These are phyloP conservation scores for Phytophthora pistaciae DNA, from an alignment of 352 stramenopile genomes.

Conservation along the genomic window DNA sequence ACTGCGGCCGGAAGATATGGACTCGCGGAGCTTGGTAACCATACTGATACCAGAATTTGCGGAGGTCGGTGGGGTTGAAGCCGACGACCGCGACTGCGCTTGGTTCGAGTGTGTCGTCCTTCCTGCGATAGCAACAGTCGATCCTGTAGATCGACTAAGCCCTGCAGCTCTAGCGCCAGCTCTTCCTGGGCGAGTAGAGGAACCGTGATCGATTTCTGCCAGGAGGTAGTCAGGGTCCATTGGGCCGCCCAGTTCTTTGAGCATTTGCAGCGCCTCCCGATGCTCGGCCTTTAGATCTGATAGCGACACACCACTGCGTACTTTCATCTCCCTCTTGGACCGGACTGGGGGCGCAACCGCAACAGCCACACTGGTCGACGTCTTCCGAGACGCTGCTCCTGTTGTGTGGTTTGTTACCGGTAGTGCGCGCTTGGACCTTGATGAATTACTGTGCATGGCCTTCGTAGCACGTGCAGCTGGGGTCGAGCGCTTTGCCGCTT, in stretches of 20 bases:
- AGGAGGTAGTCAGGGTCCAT: constrained; percentile 52
- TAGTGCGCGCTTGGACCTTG: constrained; percentile 10
- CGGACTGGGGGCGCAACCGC: not conserved
- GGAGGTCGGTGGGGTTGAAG: constrained; percentile 15
- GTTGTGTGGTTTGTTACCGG: not conserved
- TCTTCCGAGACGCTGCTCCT: constrained; percentile 9
- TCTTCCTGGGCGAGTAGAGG: constrained; percentile 7
- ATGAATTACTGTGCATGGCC: constrained; percentile 15
- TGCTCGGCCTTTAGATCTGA: constrained; percentile 83
- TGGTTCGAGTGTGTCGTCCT: not conserved
- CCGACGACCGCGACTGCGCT: not conserved
- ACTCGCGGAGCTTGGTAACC: constrained; percentile 62
- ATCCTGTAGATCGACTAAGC: constrained; percentile 2
- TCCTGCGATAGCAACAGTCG: not conserved
- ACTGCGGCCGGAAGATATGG: constrained; percentile 49
- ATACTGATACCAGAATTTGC: constrained; percentile 42
- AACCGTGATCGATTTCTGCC: constrained; percentile 14
- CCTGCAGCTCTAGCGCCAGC: not conserved
- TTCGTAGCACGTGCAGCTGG: constrained; percentile 4
- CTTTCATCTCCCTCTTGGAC: constrained; percentile 45
- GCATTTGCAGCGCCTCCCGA: constrained; percentile 71
- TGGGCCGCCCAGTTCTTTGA: constrained; percentile 76
- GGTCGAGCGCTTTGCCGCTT: constrained; percentile 5
- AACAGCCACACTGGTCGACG: constrained; percentile 10
- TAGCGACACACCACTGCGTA: constrained; percentile 64